Conservation (phyloP, 1,139 yeast genomes). For the Blastobotrys buckinghamii region DNA sequence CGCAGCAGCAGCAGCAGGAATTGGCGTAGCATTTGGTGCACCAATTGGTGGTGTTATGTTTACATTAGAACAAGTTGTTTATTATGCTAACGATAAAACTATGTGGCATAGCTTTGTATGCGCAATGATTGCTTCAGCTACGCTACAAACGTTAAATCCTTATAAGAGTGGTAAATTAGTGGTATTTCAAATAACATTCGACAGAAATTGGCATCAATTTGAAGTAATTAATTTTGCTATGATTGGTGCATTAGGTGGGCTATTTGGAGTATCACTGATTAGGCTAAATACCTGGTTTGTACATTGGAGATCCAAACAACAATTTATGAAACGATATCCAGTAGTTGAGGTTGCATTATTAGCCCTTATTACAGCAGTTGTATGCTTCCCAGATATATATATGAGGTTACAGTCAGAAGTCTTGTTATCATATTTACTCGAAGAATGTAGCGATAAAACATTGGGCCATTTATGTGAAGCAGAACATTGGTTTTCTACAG, state of each 20-base stretch:
- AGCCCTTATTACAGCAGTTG: conserved; percentile 45
- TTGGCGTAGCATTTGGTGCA: conserved; percentile 88
- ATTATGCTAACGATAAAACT: conserved; percentile 55
- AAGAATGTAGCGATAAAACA: conserved; percentile 44
- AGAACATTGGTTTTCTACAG: conserved; percentile 24
- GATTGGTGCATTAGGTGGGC: conserved; percentile 65
- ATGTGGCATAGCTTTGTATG: conserved; percentile 83
- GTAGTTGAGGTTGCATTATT: conserved; percentile 46
- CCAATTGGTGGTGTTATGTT: conserved; percentile 94
- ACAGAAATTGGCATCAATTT: conserved; percentile 65
- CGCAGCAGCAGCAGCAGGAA: conserved; percentile 92
- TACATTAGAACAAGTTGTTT: conserved; percentile 67
- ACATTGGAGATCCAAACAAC: conserved; percentile 29
- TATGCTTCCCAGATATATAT: conserved; percentile 52
- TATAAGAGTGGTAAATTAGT: conserved; percentile 54
- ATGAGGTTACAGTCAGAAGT: conserved; percentile 53
- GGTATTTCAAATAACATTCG: conserved; percentile 59
- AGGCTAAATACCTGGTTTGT: conserved; percentile 44
- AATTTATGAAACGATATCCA: conserved; percentile 18
- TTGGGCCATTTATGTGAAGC: conserved; percentile 35
- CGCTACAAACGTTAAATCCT: conserved; percentile 55
- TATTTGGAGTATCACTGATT: conserved; percentile 53
- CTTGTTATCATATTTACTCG: conserved; percentile 52
- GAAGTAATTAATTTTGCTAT: conserved; percentile 65
- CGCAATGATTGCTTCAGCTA: conserved; percentile 66